Percentiles rank a stretch among this genome's conserved stretches.
phyloP scores from a whole-genome alignment of 805 yeast species.

The Zygoascus biomembranicola region DNA sequence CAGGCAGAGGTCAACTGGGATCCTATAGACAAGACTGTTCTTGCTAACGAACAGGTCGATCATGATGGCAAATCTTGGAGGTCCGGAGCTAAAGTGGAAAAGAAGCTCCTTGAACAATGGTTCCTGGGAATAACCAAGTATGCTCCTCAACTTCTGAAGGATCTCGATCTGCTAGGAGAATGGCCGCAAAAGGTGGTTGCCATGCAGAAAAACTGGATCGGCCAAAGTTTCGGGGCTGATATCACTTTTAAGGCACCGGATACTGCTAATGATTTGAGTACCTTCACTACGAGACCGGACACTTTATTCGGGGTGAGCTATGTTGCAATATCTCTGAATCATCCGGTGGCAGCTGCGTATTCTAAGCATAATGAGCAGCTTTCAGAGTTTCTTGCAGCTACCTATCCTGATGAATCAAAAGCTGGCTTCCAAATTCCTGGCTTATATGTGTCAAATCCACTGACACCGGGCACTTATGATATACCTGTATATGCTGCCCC shows the following conservation, averaged over 20 bases:
- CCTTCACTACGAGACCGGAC: conserved; percentile 87
- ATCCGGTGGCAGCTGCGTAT: conserved; percentile 44
- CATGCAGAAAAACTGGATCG: conserved; percentile 95
- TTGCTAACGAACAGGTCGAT: conserved; percentile 96
- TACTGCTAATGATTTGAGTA: conserved; percentile 30
- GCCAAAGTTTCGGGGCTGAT: conserved; percentile 74
- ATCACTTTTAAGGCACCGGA: conserved; percentile 38
- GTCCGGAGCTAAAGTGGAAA: conserved; percentile 92
- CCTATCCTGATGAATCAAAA: conserved; percentile 40
- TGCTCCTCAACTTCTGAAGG: conserved; percentile 59
- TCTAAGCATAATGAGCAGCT: conserved; percentile 36
- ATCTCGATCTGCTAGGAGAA: conserved; percentile 48
- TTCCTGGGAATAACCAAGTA: conserved; percentile 81
- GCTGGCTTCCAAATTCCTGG: conserved; percentile 49
- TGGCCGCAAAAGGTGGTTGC: conserved; percentile 89
- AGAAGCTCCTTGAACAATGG: conserved; percentile 80
- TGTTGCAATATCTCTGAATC: conserved; percentile 67
- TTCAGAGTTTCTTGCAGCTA: conserved; percentile 37
- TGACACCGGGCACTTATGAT: conserved; percentile 30
- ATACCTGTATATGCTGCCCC: conserved; percentile 87
- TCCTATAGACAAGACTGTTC: conserved; percentile 88
- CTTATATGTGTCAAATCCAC: conserved; percentile 48
- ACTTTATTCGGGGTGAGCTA: conserved; percentile 79
- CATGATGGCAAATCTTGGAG: conserved; percentile 89
- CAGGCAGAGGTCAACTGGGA: conserved; percentile 96